Evolutionary conservation across 1,139 yeast genomes (phyloP).

Genomic region (Ogataea hybrid): DNA sequence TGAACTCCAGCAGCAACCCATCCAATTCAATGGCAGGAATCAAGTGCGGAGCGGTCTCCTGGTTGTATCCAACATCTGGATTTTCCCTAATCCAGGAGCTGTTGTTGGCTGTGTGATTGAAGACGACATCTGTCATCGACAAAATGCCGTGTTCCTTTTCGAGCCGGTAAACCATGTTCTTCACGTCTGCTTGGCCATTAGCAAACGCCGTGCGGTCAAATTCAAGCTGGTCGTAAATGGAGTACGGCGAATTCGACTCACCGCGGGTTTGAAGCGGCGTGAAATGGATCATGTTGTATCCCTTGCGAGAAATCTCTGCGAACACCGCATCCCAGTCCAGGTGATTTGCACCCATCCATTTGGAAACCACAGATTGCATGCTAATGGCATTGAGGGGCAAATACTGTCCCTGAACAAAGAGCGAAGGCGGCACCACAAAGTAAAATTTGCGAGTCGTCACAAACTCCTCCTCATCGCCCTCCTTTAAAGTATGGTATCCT

Average conservation of each 20-base stretch:
- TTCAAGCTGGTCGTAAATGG: conserved; percentile 78
- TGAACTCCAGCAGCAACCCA: conserved; percentile 59
- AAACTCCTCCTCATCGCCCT: conserved; percentile 31
- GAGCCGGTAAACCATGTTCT: conserved; percentile 44
- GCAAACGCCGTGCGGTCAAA: conserved; percentile 71
- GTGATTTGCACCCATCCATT: conserved; percentile 72
- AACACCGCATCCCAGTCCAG: conserved; percentile 68
- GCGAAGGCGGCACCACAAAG: conserved; percentile 80
- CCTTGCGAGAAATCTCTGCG: conserved; percentile 59
- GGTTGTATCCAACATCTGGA: conserved; percentile 90
- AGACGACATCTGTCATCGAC: conserved; percentile 86
- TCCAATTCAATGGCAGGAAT: conserved; percentile 84
- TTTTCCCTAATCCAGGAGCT: conserved; percentile 81
- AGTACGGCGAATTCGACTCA: conserved; percentile 86
- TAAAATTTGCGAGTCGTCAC: conserved; percentile 57
- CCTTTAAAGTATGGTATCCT: conserved; percentile 41
- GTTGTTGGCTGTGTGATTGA: conserved; percentile 93
- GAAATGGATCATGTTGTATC: conserved; percentile 94
- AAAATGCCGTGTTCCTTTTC: conserved; percentile 60
- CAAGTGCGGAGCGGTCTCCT: conserved; percentile 86
- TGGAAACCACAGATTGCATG: conserved; percentile 82
- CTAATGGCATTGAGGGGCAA: conserved; percentile 79
- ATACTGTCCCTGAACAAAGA: conserved; percentile 53
- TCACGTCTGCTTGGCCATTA: conserved; percentile 44
- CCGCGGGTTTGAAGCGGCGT: conserved; percentile 93